Evolutionary conservation across 1,139 yeast genomes (phyloP).

Genomic region (Magnusiomyces fungicola): DNA sequence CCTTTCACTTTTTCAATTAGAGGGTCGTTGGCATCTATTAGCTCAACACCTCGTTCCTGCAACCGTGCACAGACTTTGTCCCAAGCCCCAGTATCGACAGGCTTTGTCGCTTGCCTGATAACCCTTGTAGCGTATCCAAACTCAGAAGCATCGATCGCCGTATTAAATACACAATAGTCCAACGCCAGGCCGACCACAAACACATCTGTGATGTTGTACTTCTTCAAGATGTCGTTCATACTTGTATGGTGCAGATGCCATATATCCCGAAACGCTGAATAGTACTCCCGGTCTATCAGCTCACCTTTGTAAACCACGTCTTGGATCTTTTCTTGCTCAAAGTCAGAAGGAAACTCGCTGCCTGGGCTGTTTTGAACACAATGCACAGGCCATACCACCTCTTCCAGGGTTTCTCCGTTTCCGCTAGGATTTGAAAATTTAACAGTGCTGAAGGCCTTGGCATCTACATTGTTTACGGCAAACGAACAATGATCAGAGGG

Average conservation of each 20-base stretch:
- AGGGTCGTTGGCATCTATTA: constrained; percentile 4
- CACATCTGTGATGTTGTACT: constrained; percentile 48
- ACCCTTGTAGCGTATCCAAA: constrained; percentile 61
- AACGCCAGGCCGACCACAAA: constrained; percentile 76
- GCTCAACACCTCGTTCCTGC: constrained; percentile 9
- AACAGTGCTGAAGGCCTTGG: constrained; percentile 47
- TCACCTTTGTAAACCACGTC: constrained; percentile 58
- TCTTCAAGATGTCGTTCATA: constrained; percentile 42
- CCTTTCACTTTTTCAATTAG: not conserved
- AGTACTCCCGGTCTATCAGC: constrained; percentile 67
- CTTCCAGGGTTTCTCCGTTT: constrained; percentile 29
- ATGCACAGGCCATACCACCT: constrained; percentile 84
- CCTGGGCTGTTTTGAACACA: constrained; percentile 71
- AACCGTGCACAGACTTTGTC: constrained; percentile 6
- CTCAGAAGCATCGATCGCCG: constrained; percentile 60
- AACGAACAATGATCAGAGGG: constrained; percentile 72
- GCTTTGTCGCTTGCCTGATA: constrained; percentile 44
- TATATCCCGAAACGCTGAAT: constrained; percentile 79
- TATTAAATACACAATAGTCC: constrained; percentile 75
- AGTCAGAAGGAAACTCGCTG: constrained; percentile 50
- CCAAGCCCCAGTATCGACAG: constrained; percentile 37
- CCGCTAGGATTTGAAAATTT: constrained; percentile 44
- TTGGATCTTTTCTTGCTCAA: constrained; percentile 26
- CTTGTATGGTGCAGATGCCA: constrained; percentile 72
- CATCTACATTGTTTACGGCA: constrained; percentile 55